Evolutionary conservation across 805 yeast species (phyloP), one percentile per base, ranked within the genome.

Genomic region (Schizosaccharomyces lindneri): DNA sequence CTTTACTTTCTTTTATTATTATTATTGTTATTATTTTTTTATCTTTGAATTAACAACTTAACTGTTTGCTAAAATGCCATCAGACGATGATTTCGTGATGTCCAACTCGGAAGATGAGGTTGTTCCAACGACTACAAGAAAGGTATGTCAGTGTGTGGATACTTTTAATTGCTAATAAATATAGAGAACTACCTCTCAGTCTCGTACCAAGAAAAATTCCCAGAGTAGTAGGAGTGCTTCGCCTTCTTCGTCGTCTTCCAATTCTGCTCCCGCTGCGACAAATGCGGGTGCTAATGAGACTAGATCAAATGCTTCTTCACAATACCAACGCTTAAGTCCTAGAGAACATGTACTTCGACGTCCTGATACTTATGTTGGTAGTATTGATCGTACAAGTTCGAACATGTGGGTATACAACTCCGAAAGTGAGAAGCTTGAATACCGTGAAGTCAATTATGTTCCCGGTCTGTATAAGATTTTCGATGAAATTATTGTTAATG

Each of bases 301-400:
- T 1, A 29, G 6, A 17, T 15, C 39, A 4, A 68, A 74, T 62
- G 78, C 81, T 64, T 73, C 82, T 62, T 85, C 84, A 61, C 88
- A 86, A 67, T 93, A 93, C 73, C 97, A 90, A 73, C 41, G 62
- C 74, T 81, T 93, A 59, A 83, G 96, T 2, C 99, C 90, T 73
- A 77, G 93, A 68, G 97, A 93, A 70, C 99, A 93, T 76, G 90
- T 93, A 63, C 76, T 93, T 68, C 88, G 88, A 72, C 83, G 99
- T 72, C 99, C 99, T 0, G 99, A 93, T 71, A 90, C 98, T 11
- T 93, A 93, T 73, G 83, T 93, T 67, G 99, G 99, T 5, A 88
- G 97, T 1, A 84, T 89, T 29, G 99, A 93, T 73, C 79, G 78
- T 62, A 81, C 84, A 62, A 83, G 81, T 62, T 79, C 84, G 62